Conservation (phyloP, 441 rosid species). For the Gossypium schwendimanii region DNA sequence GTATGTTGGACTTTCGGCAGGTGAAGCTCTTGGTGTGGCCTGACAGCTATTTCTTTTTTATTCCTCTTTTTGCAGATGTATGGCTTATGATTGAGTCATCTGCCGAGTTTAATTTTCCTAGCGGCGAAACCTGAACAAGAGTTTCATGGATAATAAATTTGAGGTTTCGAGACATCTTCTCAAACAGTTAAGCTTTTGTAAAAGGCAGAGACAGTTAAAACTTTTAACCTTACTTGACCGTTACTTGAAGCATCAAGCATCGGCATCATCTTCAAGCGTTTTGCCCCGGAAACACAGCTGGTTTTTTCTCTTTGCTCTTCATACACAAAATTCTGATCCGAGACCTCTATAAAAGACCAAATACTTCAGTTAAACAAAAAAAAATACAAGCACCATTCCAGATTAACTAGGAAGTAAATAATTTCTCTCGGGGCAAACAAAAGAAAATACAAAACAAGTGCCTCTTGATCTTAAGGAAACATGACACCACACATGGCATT, state of each 20-base stretch:
- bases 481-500: neutral
- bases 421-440: neutral
- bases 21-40: conserved; percentile 9
- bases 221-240: conserved; percentile 17
- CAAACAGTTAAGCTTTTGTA: neutral
- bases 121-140: conserved; percentile 20
- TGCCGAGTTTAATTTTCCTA: neutral
- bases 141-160: neutral
- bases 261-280: conserved; percentile 2
- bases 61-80: conserved; percentile 17
- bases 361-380: conserved; percentile 1
- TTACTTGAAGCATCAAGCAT: conserved; percentile 18
- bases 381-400: neutral
- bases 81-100: conserved; percentile 11
- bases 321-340: neutral
- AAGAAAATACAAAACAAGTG: neutral
- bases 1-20: conserved; percentile 9
- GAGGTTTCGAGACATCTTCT: neutral
- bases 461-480: neutral
- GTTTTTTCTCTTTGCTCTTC: conserved; percentile 15
- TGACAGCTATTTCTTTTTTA: conserved; percentile 10
- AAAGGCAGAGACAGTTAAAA: neutral
- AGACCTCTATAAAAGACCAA: conserved; percentile 1
- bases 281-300: neutral
- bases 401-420: neutral